Conservation (phyloP, 306 rosid species). For the Medicago lupulina region DNA sequence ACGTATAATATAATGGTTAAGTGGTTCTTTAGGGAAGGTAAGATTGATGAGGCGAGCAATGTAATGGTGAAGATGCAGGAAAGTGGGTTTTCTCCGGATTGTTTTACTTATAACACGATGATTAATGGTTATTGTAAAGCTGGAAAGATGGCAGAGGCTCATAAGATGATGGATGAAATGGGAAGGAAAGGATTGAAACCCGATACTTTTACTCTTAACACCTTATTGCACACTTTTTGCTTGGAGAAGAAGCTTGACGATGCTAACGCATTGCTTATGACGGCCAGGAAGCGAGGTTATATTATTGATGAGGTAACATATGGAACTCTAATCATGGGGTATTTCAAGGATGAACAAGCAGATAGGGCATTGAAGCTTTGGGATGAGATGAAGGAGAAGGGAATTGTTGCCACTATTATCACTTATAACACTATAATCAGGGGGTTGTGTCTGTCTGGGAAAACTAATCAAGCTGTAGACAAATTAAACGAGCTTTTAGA, state of each 20-base stretch:
- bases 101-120: constrained; percentile 79
- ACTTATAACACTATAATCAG: constrained; percentile 76
- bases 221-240: constrained; percentile 63
- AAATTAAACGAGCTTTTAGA: constrained; percentile 76
- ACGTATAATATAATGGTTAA: constrained; percentile 80
- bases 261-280: constrained; percentile 61
- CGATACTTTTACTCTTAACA: constrained; percentile 73
- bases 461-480: constrained; percentile 72
- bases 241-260: constrained; percentile 68
- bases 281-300: constrained; percentile 75
- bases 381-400: constrained; percentile 77
- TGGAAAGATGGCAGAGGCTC: constrained; percentile 71
- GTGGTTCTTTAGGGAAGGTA: constrained; percentile 88
- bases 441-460: constrained; percentile 71
- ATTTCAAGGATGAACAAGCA: constrained; percentile 62
- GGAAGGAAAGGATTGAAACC: constrained; percentile 63
- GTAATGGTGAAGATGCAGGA: constrained; percentile 62
- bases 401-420: constrained; percentile 64
- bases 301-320: constrained; percentile 80
- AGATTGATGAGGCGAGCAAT: constrained; percentile 62
- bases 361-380: constrained; percentile 74
- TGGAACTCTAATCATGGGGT: constrained; percentile 86
- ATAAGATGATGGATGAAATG: constrained; percentile 79
- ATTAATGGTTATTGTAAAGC: constrained; percentile 71
- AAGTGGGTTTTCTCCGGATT: constrained; percentile 69